These are phyloP conservation scores for Daldinia sp. DNA, from an alignment of 2,329 filamentous ascomycete species.

Conservation along the genomic window DNA sequence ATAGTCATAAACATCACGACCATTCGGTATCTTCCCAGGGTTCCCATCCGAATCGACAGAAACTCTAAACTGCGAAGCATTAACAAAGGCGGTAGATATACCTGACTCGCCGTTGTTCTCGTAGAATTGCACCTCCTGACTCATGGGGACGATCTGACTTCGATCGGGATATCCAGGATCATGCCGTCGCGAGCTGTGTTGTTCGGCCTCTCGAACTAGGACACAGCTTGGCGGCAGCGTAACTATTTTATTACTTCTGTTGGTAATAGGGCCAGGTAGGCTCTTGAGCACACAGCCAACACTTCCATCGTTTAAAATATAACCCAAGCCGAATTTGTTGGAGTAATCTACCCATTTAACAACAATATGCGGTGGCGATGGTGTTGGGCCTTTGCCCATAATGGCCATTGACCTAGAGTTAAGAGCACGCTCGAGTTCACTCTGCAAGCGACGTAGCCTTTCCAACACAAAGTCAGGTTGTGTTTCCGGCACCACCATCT, in stretches of 20 bases:
- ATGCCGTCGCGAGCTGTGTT: conserved; percentile 70
- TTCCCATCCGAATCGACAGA: conserved; percentile 65
- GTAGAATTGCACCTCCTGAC: conserved; percentile 74
- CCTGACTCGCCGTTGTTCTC: conserved; percentile 74
- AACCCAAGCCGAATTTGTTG: conserved; percentile 85
- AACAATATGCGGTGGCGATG: conserved; percentile 69
- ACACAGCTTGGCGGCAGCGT: conserved; percentile 74
- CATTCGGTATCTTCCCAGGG: conserved; percentile 67
- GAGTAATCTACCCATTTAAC: conserved; percentile 91
- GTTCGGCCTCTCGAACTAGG: conserved; percentile 74
- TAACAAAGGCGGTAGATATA: conserved; percentile 68
- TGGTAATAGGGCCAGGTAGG: conserved; percentile 59
- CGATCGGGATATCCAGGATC: conserved; percentile 65
- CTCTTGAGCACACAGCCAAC: conserved; percentile 74
- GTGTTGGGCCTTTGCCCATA: conserved; percentile 61
- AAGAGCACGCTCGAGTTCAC: conserved; percentile 68
- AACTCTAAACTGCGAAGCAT: conserved; percentile 68
- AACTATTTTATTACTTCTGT: conserved; percentile 58
- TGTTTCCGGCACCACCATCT: conserved; percentile 60
- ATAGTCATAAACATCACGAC: conserved; percentile 71
- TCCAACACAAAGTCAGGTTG: conserved; percentile 66
- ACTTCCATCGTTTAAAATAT: conserved; percentile 82
- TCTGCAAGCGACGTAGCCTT: conserved; percentile 64
- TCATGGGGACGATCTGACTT: conserved; percentile 70
- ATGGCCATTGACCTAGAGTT: conserved; percentile 71